Conservation (phyloP, 1,284 basidiomycete species). For the Chalciporus piperatoides region DNA sequence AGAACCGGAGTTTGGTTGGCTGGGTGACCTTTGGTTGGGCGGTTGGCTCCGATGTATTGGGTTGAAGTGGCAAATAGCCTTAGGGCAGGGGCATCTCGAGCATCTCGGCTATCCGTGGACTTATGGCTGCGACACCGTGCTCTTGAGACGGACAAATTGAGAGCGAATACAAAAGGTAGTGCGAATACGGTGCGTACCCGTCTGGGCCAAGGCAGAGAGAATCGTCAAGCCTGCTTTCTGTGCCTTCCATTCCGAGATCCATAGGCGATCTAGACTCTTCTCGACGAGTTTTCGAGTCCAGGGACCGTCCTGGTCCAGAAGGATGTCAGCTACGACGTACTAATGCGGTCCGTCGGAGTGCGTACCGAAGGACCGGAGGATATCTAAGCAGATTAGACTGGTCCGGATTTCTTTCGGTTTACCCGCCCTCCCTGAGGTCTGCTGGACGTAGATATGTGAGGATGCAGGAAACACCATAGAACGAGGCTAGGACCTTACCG, state of each 20-base stretch:
- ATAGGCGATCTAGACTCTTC: slow-evolving; percentile 12
- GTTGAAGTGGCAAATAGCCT: slow-evolving; percentile 3
- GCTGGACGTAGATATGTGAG: slow-evolving; percentile 14
- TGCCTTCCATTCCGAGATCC: slow-evolving; percentile 10
- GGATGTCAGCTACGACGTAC: neutral
- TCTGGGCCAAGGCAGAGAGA: slow-evolving; percentile 23
- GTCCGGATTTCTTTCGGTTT: slow-evolving; percentile 20
- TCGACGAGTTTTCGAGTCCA: slow-evolving; percentile 16
- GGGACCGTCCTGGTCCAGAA: slow-evolving; percentile 4
- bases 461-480: neutral
- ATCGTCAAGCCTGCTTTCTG: slow-evolving; percentile 28
- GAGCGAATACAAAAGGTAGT: neutral
- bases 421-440: slow-evolving; percentile 13
- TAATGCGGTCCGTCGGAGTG: neutral
- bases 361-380: slow-evolving; percentile 21
- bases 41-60: neutral
- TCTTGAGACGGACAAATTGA: slow-evolving; percentile 11
- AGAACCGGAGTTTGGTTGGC: too few relatives aligned
- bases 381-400: slow-evolving; percentile 24
- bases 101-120: slow-evolving; percentile 8
- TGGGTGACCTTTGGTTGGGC: too few relatives aligned
- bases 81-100: slow-evolving; percentile 22
- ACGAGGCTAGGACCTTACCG: slow-evolving; percentile 7
- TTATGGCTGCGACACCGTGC: slow-evolving; percentile 14
- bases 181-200: slow-evolving; percentile 7